These are phyloP conservation scores for Pouteria campechiana DNA, from an alignment of 179 eudicot genomes.

Conservation along the genomic window DNA sequence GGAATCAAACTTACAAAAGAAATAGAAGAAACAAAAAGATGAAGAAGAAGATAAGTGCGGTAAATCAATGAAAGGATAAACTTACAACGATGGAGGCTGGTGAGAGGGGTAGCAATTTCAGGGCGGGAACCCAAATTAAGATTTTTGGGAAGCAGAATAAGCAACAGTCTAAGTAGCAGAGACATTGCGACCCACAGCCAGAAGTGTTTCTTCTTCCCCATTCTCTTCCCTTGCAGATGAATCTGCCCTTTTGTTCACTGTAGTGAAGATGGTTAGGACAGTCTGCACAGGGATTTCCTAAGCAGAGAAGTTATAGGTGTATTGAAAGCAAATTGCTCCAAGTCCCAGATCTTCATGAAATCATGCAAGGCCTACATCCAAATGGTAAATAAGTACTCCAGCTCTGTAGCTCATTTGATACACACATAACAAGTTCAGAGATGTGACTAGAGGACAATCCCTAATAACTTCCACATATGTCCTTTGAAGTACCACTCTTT, in stretches of 20 bases:
- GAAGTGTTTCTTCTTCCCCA: constrained; percentile 19
- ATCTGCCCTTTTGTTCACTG: no score
- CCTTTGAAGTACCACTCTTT: no score
- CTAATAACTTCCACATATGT: no score
- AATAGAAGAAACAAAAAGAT: background rate
- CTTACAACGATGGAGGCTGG: constrained; percentile 85
- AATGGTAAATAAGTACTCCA: no score
- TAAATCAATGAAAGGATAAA: constrained; percentile 5
- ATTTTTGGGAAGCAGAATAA: constrained; percentile 48
- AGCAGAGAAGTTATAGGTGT: no score
- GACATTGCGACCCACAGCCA: constrained; percentile 72
- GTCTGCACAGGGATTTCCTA: no score
- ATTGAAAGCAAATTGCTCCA: no score
- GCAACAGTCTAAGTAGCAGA: constrained; percentile 41
- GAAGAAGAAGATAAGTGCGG: background rate
- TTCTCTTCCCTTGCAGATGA: constrained; percentile 4
- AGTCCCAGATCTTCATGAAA: no score
- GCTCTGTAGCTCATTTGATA: no score
- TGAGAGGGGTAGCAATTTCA: constrained; percentile 88
- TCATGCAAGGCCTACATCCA: no score
- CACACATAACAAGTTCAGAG: no score
- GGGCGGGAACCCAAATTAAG: constrained; percentile 68
- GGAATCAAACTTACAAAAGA: background rate
- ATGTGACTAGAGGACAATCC: no score
- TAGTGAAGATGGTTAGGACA: background rate